Base-by-base conservation (phyloP, 2,329 filamentous ascomycete species). In the Fusarium sp. region DNA sequence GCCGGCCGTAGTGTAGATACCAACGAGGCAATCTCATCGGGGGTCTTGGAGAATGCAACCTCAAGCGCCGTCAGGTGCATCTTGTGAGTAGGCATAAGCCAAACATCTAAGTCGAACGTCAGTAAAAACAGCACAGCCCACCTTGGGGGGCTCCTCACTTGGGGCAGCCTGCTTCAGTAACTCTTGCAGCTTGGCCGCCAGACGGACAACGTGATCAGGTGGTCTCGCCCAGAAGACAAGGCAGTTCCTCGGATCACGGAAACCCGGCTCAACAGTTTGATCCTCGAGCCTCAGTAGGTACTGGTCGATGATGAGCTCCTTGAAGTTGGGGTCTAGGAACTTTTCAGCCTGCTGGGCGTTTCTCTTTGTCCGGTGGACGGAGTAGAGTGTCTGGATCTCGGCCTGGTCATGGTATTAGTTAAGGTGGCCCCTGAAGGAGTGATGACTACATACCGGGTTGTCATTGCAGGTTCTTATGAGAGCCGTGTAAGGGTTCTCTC, bases 61-160 rank as follows among this genome's bases (percentile, higher is more conserved):
- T 98, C 95, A 2, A 97, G 84, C 0, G 89, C 87, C 0, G 95
- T 98, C 81, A 97, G 88, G 79, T 98, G 95, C 76, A 97, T 89
- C 64, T 87, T 86, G 58, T 90, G 83, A 9, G 84, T 80, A 0
- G 94, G 93, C 91, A 97, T 96, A 44, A 95, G 84, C 95, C 95
- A 98, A 25, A 97, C 81, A 69, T 85, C 92, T 94, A 70, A 42
- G 8, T 11, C 11, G 46, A 11, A 13, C 9, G 16, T 61, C n/a
- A 44, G 49, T 9, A 46, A 44, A 13, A 4, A 4, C 4, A 14
- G 4, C 5, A 6, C 14, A 9, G 1, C 1, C 18, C 13, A 44
- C 11, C 0, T 9, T 25, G 9, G 4, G n/a, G 25, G n/a, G 13
- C 6, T 20, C 83, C 90, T 77, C 82, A 96, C 93, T 86, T 34